phyloP scores from a whole-genome alignment of 2,329 filamentous ascomycete genomes.

The Arthroderma sp. region DNA sequence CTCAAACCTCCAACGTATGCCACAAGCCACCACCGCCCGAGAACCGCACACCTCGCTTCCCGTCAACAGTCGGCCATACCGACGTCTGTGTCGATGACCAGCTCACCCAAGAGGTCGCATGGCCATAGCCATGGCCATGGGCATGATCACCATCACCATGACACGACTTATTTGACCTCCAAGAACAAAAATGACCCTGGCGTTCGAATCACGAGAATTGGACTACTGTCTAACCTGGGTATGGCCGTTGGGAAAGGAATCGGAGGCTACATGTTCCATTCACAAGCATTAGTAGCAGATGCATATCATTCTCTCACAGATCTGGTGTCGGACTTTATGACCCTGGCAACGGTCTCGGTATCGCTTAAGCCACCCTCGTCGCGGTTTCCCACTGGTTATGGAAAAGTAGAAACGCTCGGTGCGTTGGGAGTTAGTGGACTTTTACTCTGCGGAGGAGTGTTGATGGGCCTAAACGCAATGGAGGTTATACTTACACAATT shows the following conservation, averaged over 20 bases:
- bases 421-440: conserved; percentile 87
- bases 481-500: conserved; percentile 59
- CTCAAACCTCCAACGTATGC: neutral
- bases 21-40: neutral
- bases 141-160: conserved; percentile 56
- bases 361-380: conserved; percentile 73
- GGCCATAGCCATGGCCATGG: conserved; percentile 37
- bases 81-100: conserved; percentile 16
- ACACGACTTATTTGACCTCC: conserved; percentile 70
- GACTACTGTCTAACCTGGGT: conserved; percentile 73
- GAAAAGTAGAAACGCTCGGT: conserved; percentile 94
- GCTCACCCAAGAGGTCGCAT: conserved; percentile 35
- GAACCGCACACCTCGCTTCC: conserved; percentile 13
- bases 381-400: conserved; percentile 79
- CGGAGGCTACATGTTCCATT: conserved; percentile 89
- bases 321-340: conserved; percentile 87
- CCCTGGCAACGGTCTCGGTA: conserved; percentile 86
- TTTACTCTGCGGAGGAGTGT: conserved; percentile 73
- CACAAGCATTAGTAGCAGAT: conserved; percentile 82
- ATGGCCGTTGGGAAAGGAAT: conserved; percentile 92
- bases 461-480: conserved; percentile 74
- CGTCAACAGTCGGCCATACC: no score
- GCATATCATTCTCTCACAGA: conserved; percentile 93
- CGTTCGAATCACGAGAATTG: conserved; percentile 83
- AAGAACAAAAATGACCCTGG: conserved; percentile 81